These are phyloP conservation scores for Rhamnella rubrinervis DNA, from an alignment of 331 rosid genomes.

Conservation along the genomic window DNA sequence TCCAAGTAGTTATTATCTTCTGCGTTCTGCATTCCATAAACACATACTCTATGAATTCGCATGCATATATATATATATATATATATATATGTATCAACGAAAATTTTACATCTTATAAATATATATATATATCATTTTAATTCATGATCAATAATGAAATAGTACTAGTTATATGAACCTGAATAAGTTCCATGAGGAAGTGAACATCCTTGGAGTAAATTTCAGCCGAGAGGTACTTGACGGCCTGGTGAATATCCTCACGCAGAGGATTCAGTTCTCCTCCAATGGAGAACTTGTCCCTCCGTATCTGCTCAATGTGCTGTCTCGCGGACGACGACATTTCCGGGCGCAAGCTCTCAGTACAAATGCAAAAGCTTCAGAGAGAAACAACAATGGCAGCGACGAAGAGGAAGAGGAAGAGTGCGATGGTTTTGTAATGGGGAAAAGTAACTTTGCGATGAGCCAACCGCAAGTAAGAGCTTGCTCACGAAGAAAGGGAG, in stretches of 20 bases:
- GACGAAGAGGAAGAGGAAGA: neutral
- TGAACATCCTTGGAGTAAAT: conserved; percentile 60
- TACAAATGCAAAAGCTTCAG: neutral
- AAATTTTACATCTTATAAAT: too few relatives aligned
- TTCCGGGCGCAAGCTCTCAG: neutral
- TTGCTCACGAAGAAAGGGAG: neutral
- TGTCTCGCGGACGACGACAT: conserved; percentile 30
- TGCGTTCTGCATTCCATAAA: conserved; percentile 51
- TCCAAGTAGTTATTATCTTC: conserved; percentile 68
- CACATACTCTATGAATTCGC: neutral
- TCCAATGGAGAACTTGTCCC: conserved; percentile 55
- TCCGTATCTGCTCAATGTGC: conserved; percentile 54
- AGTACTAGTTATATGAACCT: conserved; percentile 25
- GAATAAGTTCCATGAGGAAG: conserved; percentile 62
- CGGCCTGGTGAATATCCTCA: conserved; percentile 61
- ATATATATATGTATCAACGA: neutral
- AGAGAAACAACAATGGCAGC: neutral
- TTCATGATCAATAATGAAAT: too few relatives aligned
- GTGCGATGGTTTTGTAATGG: neutral
- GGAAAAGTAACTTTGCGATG: neutral
- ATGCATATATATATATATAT: neutral
- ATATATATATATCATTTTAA: too few relatives aligned
- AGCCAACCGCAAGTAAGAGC: neutral
- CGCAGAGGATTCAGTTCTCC: conserved; percentile 37
- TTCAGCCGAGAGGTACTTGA: conserved; percentile 58